Conservation (phyloP, 768 basidiomycete species). For the Cubamyces lactineus region DNA sequence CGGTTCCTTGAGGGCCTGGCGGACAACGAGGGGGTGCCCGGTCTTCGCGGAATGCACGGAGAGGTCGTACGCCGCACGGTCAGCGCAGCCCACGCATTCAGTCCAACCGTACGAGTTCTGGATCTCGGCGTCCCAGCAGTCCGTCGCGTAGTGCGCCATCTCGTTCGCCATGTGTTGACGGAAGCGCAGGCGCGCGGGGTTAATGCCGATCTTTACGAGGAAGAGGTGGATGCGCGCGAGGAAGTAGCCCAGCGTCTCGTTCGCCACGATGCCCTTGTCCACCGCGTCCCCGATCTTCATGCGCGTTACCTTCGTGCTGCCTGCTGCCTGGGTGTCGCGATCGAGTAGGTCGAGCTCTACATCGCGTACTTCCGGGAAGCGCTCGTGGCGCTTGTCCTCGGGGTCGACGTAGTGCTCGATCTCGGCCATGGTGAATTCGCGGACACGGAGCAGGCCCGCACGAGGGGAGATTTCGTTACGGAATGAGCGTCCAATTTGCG, state of each 20-base stretch:
- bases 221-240: constrained; percentile 90
- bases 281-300: constrained; percentile 92
- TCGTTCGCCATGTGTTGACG: constrained; percentile 99
- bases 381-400: constrained; percentile 80
- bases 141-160: constrained; percentile 99
- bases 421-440: constrained; percentile 99
- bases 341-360: constrained; percentile 78
- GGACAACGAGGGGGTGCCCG: constrained; percentile 82
- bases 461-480: constrained; percentile 98
- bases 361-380: constrained; percentile 82
- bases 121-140: constrained; percentile 99
- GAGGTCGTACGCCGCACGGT: constrained; percentile 96
- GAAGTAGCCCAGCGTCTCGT: constrained; percentile 98
- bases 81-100: constrained; percentile 98
- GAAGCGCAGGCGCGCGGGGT: constrained; percentile 83
- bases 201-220: constrained; percentile 88
- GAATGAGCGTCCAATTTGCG: constrained; percentile 95
- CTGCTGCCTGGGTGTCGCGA: constrained; percentile 79
- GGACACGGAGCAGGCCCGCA: constrained; percentile 93
- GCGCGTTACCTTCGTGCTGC: constrained; percentile 60
- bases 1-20: constrained; percentile 85
- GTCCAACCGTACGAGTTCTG: constrained; percentile 92
- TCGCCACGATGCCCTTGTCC: constrained; percentile 82
- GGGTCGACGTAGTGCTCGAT: constrained; percentile 99
- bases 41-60: constrained; percentile 87